phyloP scores from a whole-genome alignment of 169 alveolate genomes.

The Neospora caninum region DNA sequence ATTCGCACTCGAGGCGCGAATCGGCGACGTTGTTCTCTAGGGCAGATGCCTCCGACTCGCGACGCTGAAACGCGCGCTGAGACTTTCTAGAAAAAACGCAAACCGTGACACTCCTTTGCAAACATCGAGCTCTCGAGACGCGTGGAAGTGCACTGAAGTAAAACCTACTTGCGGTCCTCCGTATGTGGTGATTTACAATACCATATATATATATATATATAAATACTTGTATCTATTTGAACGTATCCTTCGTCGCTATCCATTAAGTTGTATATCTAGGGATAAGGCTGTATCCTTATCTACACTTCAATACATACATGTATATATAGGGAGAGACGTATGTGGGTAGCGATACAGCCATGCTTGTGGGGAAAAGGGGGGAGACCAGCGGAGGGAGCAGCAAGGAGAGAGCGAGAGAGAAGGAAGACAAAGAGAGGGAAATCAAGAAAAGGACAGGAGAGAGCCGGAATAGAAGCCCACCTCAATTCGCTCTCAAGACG shows the following conservation, averaged over 20 bases:
- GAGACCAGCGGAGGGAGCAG: too few species aligned
- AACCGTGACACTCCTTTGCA: neutral
- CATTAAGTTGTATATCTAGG: too few species aligned
- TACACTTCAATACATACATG: neutral
- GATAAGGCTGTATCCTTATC: too few species aligned
- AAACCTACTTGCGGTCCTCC: too few species aligned
- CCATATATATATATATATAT: too few species aligned
- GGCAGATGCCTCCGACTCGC: neutral
- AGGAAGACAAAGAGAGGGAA: neutral
- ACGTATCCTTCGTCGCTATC: too few species aligned
- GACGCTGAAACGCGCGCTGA: neutral
- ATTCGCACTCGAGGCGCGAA: neutral
- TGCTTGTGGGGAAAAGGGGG: too few species aligned
- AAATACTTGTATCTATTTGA: too few species aligned
- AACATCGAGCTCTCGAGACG: too few species aligned
- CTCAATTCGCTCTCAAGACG: slow-evolving; percentile 68
- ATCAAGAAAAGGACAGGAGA: too few species aligned
- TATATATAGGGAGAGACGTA: neutral
- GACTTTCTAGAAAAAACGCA: neutral
- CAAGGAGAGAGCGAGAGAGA: neutral
- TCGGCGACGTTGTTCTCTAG: neutral
- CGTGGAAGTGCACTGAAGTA: too few species aligned
- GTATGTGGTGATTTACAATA: neutral
- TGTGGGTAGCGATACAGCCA: too few species aligned
- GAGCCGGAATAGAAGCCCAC: neutral